Conservation (phyloP, 257 asterid species). For the Gentiana macrophylla region DNA sequence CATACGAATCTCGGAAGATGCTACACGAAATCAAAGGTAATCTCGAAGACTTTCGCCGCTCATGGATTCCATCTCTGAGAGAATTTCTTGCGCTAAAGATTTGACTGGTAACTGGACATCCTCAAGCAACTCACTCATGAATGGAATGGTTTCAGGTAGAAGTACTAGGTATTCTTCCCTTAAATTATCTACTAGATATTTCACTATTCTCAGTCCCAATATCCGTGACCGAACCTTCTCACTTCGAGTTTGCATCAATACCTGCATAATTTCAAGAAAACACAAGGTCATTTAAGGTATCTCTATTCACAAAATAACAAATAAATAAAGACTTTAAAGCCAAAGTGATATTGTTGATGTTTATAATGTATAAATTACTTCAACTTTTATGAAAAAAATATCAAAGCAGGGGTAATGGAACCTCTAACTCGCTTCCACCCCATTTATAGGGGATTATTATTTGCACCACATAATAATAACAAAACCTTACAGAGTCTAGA, state of each 20-base stretch:
- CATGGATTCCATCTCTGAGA: conserved; percentile 65
- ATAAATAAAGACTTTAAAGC: background rate
- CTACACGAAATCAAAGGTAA: conserved; percentile 41
- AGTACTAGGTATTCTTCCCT: conserved; percentile 70
- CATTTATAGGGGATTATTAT: too few relatives aligned
- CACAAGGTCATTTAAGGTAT: too few relatives aligned
- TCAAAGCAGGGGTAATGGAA: too few relatives aligned
- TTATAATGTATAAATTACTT: too few relatives aligned
- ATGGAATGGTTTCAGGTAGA: conserved; percentile 78
- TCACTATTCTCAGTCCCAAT: conserved; percentile 65
- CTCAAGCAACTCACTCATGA: conserved; percentile 86
- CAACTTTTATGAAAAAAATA: too few relatives aligned
- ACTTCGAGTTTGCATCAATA: conserved; percentile 86
- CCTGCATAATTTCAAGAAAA: conserved; percentile 29
- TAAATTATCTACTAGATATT: conserved; percentile 55
- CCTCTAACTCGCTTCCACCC: too few relatives aligned
- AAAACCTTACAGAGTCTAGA: too few relatives aligned
- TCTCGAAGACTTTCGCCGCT: conserved; percentile 83
- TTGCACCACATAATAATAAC: too few relatives aligned
- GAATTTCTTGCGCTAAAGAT: conserved; percentile 76
- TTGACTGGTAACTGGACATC: conserved; percentile 66
- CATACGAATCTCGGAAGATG: background rate
- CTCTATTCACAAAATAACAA: background rate
- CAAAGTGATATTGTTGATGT: too few relatives aligned
- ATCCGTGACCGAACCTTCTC: conserved; percentile 68